Evolutionary conservation across 2,329 filamentous ascomycete species (phyloP), one percentile per base, ranked within the genome.

Genomic region (Bipolaris oryzae): DNA sequence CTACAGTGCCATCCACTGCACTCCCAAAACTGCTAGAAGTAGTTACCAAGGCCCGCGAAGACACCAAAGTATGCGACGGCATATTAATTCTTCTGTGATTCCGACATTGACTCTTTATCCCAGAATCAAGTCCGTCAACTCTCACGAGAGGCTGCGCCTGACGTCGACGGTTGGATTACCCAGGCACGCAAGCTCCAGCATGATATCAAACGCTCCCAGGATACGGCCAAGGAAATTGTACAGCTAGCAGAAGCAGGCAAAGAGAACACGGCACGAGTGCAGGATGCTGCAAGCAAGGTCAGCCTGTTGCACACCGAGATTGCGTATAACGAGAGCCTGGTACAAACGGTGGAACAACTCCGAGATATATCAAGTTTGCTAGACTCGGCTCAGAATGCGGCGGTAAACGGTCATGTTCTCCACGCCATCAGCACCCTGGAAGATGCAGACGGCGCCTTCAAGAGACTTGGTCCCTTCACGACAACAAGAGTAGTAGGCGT

Each of bases 141-240:
- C 60, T 96, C 93, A 76, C 85, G 87, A 70, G 87, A 92, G 63
- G 89, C 87, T 16, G 89, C 88, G 54, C 85, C 88, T 37, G 89
- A 96, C 69, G 89, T 96, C 48, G 89, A 92, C 71, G 85, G 88
- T 49, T 98, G 94, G 94, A 90, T 96, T 54, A 79, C 83, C 49
- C 91, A 95, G 74, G 92, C 93, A 45, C 91, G 91, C 76, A 86
- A 88, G 50, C 84, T 97, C 7, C 91, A 96, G 74, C 85, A 88
- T 60, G 94, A 97, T 71, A 94, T 97, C 63, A 86, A 91, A 68
- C 85, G 86, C 44, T 94, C 92, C 21, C 89, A 91, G 68, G 84
- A 85, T 15, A 87, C 92, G 34, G 92, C 94, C 20, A 88, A 88
- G 69, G 87, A 92, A 55, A 96, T 98, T 56, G 85, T 94, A 5